phyloP scores from a whole-genome alignment of 345 rosid genomes.

The Eutrema japonicum region DNA sequence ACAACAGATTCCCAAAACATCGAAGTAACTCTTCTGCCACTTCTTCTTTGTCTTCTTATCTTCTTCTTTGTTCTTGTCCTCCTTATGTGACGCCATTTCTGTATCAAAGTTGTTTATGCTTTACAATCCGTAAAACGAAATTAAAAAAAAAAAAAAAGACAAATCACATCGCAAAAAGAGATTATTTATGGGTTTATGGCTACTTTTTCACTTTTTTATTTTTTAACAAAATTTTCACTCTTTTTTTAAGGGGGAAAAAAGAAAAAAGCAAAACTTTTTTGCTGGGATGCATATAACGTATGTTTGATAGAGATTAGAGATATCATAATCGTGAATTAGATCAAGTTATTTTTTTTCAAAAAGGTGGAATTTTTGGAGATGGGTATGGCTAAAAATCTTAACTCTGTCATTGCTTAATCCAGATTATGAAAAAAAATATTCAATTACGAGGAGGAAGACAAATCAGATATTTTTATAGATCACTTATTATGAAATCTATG shows the following conservation, averaged over 20 bases:
- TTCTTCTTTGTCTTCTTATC: slow-evolving; percentile 39
- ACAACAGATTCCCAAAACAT: slow-evolving; percentile 89
- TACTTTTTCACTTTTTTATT: slow-evolving; percentile 10
- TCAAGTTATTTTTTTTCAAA: not conserved
- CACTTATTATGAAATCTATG: slow-evolving; percentile 15
- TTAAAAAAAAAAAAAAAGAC: not conserved
- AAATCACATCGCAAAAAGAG: slow-evolving; percentile 3
- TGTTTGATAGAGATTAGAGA: not conserved
- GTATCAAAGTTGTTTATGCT: not conserved
- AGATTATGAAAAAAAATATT: not conserved
- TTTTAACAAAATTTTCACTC: not conserved
- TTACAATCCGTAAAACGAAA: not conserved
- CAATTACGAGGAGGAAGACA: not conserved
- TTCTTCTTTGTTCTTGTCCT: slow-evolving; percentile 26
- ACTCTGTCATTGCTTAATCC: not conserved
- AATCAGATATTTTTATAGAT: slow-evolving; percentile 9
- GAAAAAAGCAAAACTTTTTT: not conserved
- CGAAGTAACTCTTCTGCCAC: slow-evolving; percentile 81
- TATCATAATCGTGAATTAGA: not conserved
- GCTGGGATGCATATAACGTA: not conserved
- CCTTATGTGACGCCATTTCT: slow-evolving; percentile 31
- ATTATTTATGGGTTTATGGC: not conserved
- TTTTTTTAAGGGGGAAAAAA: not conserved
- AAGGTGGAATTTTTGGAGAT: not conserved
- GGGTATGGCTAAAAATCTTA: not conserved